phyloP scores from a whole-genome alignment of 352 stramenopile genomes.

The Phytophthora melonis region DNA sequence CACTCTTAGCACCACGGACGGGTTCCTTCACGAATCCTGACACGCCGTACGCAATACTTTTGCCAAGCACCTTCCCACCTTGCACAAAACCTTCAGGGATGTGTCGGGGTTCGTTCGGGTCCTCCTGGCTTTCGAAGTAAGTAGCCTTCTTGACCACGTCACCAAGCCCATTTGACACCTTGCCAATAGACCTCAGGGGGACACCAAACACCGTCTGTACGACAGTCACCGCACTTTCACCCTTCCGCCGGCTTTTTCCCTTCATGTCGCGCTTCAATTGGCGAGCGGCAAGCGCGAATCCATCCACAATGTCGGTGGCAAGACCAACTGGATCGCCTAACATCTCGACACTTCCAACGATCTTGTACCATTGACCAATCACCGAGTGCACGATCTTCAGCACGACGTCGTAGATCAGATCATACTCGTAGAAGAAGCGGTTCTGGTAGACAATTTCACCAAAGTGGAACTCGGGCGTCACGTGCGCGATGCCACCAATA shows the following conservation, averaged over 20 bases:
- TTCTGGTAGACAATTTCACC: constrained; percentile 76
- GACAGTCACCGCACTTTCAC: constrained; percentile 81
- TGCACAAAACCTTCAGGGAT: constrained; percentile 82
- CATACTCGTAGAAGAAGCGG: constrained; percentile 89
- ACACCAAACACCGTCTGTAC: constrained; percentile 85
- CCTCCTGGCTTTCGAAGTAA: constrained; percentile 84
- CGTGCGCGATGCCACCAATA: constrained; percentile 87
- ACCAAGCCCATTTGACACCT: constrained; percentile 86
- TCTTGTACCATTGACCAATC: constrained; percentile 90
- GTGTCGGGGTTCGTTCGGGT: constrained; percentile 71
- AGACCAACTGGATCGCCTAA: constrained; percentile 86
- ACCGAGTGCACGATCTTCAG: constrained; percentile 79
- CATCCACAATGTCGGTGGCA: constrained; percentile 87
- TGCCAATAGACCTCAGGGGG: constrained; percentile 78
- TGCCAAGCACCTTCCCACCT: constrained; percentile 77
- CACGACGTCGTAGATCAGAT: constrained; percentile 80
- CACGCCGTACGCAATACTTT: constrained; percentile 81
- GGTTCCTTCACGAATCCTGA: constrained; percentile 86
- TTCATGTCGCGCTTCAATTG: constrained; percentile 85
- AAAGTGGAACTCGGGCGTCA: constrained; percentile 87
- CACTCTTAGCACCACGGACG: constrained; percentile 74
- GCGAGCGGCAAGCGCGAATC: constrained; percentile 79
- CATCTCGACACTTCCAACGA: constrained; percentile 88
- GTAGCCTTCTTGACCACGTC: constrained; percentile 90
- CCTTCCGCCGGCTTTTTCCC: constrained; percentile 84